Evolutionary conservation across 805 yeast genomes (phyloP).

Genomic region (Phaffomyces opuntiae): DNA sequence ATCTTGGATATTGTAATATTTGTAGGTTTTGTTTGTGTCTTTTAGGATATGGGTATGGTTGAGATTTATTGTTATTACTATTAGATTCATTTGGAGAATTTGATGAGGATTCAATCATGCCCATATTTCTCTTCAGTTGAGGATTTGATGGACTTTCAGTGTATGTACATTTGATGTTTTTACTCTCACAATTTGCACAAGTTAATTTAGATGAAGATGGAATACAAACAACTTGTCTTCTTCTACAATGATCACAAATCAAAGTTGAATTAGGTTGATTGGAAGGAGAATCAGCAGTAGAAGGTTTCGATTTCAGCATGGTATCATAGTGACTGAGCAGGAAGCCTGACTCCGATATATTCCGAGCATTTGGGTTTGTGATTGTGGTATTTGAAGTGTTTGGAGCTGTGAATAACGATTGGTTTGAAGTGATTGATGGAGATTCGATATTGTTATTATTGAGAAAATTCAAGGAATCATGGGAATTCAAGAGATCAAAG

Average conservation of each 20-base stretch:
- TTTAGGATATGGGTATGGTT: slow-evolving; percentile 6
- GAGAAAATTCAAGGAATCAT: slow-evolving; percentile 12
- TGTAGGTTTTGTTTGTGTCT: slow-evolving; percentile 13
- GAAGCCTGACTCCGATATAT: slow-evolving; percentile 1
- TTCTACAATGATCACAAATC: slow-evolving; percentile 75
- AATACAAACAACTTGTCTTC: slow-evolving; percentile 71
- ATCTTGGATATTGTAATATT: slow-evolving; percentile 81
- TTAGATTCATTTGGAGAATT: slow-evolving; percentile 5
- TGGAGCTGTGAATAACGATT: not conserved
- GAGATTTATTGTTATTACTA: not conserved
- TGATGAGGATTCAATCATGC: slow-evolving; percentile 10
- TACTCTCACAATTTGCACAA: slow-evolving; percentile 67
- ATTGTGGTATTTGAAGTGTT: not conserved
- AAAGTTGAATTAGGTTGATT: not conserved
- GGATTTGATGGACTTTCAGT: slow-evolving; percentile 42
- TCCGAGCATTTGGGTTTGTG: not conserved
- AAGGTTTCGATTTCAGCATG: not conserved
- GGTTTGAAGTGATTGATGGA: not conserved
- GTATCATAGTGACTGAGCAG: not conserved
- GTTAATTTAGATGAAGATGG: slow-evolving; percentile 51
- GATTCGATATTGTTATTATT: slow-evolving; percentile 1
- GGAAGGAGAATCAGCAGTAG: not conserved
- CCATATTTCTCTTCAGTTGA: slow-evolving; percentile 30
- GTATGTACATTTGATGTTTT: slow-evolving; percentile 68
- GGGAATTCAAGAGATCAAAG: slow-evolving; percentile 20